Evolutionary conservation across 306 rosid species (phyloP).

Genomic region (Cyclanthera cordifolia): DNA sequence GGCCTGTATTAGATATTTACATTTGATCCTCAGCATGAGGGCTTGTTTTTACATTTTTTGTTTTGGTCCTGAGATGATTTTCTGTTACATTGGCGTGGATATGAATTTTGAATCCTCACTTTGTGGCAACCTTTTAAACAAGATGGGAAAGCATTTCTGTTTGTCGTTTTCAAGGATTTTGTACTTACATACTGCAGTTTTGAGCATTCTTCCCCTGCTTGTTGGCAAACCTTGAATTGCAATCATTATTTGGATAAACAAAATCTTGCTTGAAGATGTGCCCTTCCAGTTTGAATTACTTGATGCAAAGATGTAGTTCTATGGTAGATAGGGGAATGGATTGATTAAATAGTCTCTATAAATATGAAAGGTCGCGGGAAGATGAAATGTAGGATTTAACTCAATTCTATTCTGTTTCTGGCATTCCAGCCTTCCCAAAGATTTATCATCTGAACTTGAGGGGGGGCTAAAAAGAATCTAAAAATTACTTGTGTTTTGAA

Average conservation of each 20-base stretch:
- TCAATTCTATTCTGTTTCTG: background rate
- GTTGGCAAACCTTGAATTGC: background rate
- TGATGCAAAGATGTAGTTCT: background rate
- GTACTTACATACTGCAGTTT: background rate
- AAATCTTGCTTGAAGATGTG: background rate
- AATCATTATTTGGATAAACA: background rate
- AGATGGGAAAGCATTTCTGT: background rate
- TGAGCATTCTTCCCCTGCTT: background rate
- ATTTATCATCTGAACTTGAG: background rate
- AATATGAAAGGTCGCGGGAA: background rate
- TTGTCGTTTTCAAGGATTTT: background rate
- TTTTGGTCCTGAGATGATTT: background rate
- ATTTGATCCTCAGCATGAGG: background rate
- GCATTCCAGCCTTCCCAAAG: background rate
- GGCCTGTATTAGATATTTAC: background rate
- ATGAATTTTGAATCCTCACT: background rate
- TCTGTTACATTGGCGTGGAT: background rate
- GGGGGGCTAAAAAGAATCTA: background rate
- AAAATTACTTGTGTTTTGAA: constrained; percentile 9
- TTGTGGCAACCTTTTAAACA: background rate
- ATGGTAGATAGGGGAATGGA: background rate
- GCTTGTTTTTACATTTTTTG: background rate
- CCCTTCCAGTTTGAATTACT: constrained; percentile 6
- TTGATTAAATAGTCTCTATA: background rate
- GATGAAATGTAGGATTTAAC: background rate